Evolutionary conservation across 495 filamentous ascomycete species (phyloP).

Genomic region (Penicillium parvum): DNA sequence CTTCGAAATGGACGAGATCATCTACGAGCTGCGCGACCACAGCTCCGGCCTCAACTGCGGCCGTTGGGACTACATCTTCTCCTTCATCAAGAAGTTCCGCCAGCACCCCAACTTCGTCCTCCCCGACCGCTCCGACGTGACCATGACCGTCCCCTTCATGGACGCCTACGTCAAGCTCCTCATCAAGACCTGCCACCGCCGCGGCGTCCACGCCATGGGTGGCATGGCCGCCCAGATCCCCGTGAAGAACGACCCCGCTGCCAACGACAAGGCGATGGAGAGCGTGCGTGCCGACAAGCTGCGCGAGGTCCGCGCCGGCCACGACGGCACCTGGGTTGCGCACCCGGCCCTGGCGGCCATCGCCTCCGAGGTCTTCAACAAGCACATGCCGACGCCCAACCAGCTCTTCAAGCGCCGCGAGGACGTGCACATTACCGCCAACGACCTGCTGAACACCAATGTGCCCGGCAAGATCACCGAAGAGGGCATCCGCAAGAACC

Average conservation of each 20-base stretch:
- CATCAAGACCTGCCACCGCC: slow-evolving; percentile 94
- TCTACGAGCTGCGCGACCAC: slow-evolving; percentile 98
- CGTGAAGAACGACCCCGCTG: slow-evolving; percentile 86
- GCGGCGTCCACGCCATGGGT: slow-evolving; percentile 97
- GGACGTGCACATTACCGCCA: slow-evolving; percentile 79
- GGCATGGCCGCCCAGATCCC: slow-evolving; percentile 99
- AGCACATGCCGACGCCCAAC: slow-evolving; percentile 98
- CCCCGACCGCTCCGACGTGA: slow-evolving; percentile 85
- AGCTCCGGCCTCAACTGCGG: slow-evolving; percentile 96
- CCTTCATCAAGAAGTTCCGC: slow-evolving; percentile 99
- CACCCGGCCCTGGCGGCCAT: slow-evolving; percentile 90
- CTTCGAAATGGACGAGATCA: slow-evolving; percentile 99
- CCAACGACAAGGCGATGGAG: slow-evolving; percentile 93
- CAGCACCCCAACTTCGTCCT: slow-evolving; percentile 89
- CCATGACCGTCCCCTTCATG: slow-evolving; percentile 99
- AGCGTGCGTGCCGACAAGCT: slow-evolving; percentile 93
- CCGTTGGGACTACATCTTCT: slow-evolving; percentile 99
- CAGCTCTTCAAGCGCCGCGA: slow-evolving; percentile 88
- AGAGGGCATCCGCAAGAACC: slow-evolving; percentile 94
- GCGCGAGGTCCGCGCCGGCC: slow-evolving; percentile 88
- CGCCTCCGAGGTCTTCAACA: slow-evolving; percentile 93
- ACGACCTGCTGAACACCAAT: slow-evolving; percentile 98
- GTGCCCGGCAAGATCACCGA: slow-evolving; percentile 92
- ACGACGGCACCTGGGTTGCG: slow-evolving; percentile 96
- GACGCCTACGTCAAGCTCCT: slow-evolving; percentile 93